These are phyloP conservation scores for Tagetes erecta DNA, from an alignment of 129 eudicot genomes.

Conservation along the genomic window DNA sequence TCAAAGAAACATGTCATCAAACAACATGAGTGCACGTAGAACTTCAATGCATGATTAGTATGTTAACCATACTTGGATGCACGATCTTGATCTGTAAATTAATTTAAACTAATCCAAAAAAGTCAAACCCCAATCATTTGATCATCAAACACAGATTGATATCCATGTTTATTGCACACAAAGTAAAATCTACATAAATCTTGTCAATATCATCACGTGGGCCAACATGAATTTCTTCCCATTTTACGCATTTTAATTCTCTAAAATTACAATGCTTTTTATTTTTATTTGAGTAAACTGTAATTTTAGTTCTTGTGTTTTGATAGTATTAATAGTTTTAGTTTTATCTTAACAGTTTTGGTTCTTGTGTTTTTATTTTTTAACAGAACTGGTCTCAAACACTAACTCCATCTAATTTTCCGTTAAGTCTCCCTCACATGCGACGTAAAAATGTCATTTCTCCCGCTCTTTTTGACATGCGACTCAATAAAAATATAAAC, in stretches of 20 bases:
- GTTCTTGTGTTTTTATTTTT: no score
- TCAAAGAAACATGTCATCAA: slow-evolving; percentile 13
- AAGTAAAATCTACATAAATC: slow-evolving; percentile 11
- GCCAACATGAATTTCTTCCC: slow-evolving; percentile 23
- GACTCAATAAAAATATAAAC: no score
- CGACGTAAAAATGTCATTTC: no score
- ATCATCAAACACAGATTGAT: neutral
- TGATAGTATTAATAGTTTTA: no score
- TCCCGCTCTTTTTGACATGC: no score
- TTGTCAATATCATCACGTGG: slow-evolving; percentile 25
- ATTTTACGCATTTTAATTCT: neutral
- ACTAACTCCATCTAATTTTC: no score
- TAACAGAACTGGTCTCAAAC: no score
- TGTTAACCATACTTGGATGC: slow-evolving; percentile 29
- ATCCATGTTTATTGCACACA: slow-evolving; percentile 20
- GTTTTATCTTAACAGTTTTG: no score
- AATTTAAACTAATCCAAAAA: slow-evolving; percentile 5
- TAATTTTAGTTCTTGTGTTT: no score
- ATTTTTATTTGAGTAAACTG: no score
- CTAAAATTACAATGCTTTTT: no score
- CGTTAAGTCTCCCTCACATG: no score
- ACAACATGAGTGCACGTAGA: slow-evolving; percentile 55
- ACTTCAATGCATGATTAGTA: slow-evolving; percentile 30
- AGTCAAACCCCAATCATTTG: slow-evolving; percentile 29
- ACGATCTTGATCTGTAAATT: slow-evolving; percentile 33